Conservation (phyloP, 1,139 yeast species). For the Debaryomyces sp. region DNA sequence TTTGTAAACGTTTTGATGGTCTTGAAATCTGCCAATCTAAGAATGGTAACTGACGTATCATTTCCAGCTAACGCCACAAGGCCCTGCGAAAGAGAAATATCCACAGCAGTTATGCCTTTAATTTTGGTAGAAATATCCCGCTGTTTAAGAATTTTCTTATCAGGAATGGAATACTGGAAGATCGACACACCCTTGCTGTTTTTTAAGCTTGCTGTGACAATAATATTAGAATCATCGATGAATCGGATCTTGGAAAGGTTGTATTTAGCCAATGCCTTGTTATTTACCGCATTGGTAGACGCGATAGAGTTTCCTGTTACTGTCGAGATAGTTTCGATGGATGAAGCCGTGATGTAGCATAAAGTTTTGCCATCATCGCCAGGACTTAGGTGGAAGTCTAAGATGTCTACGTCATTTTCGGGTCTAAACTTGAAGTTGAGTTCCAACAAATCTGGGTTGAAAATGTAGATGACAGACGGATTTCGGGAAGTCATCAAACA, state of each 20-base stretch:
- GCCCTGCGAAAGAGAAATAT: conserved; percentile 44
- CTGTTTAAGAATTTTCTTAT: conserved; percentile 45
- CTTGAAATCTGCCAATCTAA: conserved; percentile 54
- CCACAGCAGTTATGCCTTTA: conserved; percentile 73
- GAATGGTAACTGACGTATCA: conserved; percentile 65
- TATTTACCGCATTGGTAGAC: conserved; percentile 27
- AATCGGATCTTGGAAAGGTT: conserved; percentile 63
- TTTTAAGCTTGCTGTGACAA: conserved; percentile 58
- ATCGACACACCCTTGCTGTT: conserved; percentile 45
- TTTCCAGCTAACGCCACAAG: conserved; percentile 76
- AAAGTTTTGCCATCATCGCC: conserved; percentile 52
- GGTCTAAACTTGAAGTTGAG: conserved; percentile 24
- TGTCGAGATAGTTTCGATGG: conserved; percentile 56
- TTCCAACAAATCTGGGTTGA: conserved; percentile 59
- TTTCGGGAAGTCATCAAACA: conserved; percentile 63
- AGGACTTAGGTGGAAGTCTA: conserved; percentile 35
- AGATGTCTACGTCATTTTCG: conserved; percentile 23
- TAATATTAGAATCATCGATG: conserved; percentile 51
- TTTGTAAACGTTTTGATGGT: conserved; percentile 54
- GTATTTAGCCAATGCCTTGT: conserved; percentile 33
- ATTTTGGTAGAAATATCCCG: conserved; percentile 53
- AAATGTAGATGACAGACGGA: conserved; percentile 61
- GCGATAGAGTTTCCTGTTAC: conserved; percentile 44
- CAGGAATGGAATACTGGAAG: conserved; percentile 44
- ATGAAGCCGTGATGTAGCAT: conserved; percentile 56